Conservation (phyloP, 1,139 yeast species). For the Blastobotrys aristatus region DNA sequence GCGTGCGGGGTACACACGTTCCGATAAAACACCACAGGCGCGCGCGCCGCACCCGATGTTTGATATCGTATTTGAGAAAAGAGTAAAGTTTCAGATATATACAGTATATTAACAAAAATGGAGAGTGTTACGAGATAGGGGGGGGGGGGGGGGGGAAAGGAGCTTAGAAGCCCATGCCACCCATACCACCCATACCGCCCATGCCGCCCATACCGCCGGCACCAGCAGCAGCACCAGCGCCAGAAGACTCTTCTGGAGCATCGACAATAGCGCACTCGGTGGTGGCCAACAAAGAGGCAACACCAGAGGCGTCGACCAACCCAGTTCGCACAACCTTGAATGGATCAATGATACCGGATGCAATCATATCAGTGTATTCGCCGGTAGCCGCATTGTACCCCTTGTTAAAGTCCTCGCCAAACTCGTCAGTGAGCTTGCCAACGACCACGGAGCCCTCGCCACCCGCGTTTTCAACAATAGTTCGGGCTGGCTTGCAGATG, state of each 20-base stretch:
- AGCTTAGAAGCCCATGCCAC: neutral
- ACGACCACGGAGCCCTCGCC: slow-evolving; percentile 97
- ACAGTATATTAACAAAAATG: too few relatives aligned
- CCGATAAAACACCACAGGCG: too few relatives aligned
- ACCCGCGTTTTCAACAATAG: slow-evolving; percentile 97
- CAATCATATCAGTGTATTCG: slow-evolving; percentile 92
- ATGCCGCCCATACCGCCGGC: slow-evolving; percentile 61
- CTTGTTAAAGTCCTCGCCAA: slow-evolving; percentile 76
- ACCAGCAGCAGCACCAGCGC: slow-evolving; percentile 60
- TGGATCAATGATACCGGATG: slow-evolving; percentile 98
- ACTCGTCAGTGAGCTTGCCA: slow-evolving; percentile 83
- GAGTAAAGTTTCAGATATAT: too few relatives aligned
- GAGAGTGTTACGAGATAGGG: too few relatives aligned
- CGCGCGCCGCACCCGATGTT: too few relatives aligned
- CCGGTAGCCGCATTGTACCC: slow-evolving; percentile 96
- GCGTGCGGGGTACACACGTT: too few relatives aligned
- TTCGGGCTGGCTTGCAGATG: slow-evolving; percentile 93
- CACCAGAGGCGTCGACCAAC: slow-evolving; percentile 95
- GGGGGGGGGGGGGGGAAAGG: too few relatives aligned
- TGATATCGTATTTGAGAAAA: too few relatives aligned
- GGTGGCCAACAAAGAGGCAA: slow-evolving; percentile 95
- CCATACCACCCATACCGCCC: slow-evolving; percentile 33
- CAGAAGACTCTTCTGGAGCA: slow-evolving; percentile 84
- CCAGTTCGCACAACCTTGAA: slow-evolving; percentile 98
- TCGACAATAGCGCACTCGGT: slow-evolving; percentile 99